A percentile compares a stretch with the other conserved stretches of the same genome.
Conservation (phyloP, 768 basidiomycete species). For the Collybia sp. region DNA sequence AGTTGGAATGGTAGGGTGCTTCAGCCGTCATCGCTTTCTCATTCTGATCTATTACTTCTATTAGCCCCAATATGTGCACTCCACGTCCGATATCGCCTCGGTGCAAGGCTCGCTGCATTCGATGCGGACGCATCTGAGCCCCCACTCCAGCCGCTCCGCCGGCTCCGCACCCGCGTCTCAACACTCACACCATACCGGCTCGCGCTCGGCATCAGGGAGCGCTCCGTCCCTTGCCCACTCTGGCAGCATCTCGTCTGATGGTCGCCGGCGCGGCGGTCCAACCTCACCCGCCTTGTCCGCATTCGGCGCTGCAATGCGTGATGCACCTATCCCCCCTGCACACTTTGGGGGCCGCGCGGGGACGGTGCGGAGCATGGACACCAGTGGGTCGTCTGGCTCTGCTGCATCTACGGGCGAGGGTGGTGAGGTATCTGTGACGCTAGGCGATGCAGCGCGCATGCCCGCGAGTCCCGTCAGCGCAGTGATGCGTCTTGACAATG, state of each 20-base stretch:
- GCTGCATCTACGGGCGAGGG: background rate
- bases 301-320: slow-evolving; percentile 28
- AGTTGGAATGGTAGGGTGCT: slow-evolving; percentile 36
- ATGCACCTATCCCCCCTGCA: background rate
- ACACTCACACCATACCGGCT: slow-evolving; percentile 15
- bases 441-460: slow-evolving; percentile 10
- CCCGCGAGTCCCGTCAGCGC: slow-evolving; percentile 8
- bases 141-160: slow-evolving; percentile 39
- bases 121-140: slow-evolving; percentile 51
- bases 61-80: slow-evolving; percentile 41
- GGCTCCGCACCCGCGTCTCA: slow-evolving; percentile 51
- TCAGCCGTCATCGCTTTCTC: slow-evolving; percentile 5
- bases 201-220: slow-evolving; percentile 39
- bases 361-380: background rate
- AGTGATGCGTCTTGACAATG: slow-evolving; percentile 11
- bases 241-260: slow-evolving; percentile 51
- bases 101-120: slow-evolving; percentile 67
- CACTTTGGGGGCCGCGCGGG: background rate
- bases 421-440: slow-evolving; percentile 10
- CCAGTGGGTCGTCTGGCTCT: background rate
- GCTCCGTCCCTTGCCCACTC: slow-evolving; percentile 39
- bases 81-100: slow-evolving; percentile 36
- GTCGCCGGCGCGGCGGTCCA: slow-evolving; percentile 28
- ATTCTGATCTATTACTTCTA: slow-evolving; percentile 8
- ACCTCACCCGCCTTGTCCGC: slow-evolving; percentile 49